A percentile compares a stretch with the other conserved stretches of the same genome.
Conservation (phyloP, 345 rosid species). For the Rubroshorea leprosula region DNA sequence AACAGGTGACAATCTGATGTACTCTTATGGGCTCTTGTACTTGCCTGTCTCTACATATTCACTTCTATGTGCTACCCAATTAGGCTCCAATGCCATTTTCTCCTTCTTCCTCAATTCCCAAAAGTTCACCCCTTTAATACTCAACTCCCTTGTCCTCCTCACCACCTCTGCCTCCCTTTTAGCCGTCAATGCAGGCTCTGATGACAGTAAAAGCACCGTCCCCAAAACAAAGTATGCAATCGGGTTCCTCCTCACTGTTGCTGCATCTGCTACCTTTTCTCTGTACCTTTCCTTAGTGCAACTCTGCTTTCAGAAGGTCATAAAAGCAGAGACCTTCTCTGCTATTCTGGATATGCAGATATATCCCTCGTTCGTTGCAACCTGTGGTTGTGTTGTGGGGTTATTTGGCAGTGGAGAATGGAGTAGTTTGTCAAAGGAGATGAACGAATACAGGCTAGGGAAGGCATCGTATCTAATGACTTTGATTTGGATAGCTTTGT, state of each 20-base stretch:
- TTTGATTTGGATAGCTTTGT: conserved; percentile 40
- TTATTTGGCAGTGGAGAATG: conserved; percentile 45
- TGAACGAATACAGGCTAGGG: conserved; percentile 32
- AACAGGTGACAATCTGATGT: conserved; percentile 46
- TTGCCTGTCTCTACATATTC: conserved; percentile 59
- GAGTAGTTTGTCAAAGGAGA: conserved; percentile 31
- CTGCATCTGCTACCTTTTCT: conserved; percentile 43
- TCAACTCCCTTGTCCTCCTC: conserved; percentile 48
- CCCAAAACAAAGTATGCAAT: conserved; percentile 27
- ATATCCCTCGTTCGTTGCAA: conserved; percentile 36
- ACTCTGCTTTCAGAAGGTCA: conserved; percentile 13
- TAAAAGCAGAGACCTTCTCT: conserved; percentile 34
- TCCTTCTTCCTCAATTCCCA: conserved; percentile 48
- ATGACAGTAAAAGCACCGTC: conserved; percentile 15
- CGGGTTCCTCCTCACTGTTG: conserved; percentile 42
- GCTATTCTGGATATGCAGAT: conserved; percentile 41
- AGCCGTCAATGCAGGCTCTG: conserved; percentile 38
- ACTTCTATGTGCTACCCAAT: conserved; percentile 42
- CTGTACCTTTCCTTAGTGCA: conserved; percentile 35
- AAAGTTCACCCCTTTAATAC: conserved; percentile 38
- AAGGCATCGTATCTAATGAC: conserved; percentile 35
- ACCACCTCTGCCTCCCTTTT: conserved; percentile 47
- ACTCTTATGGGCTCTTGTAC: conserved; percentile 47
- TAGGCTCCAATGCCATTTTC: conserved; percentile 52
- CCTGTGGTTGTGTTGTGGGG: conserved; percentile 37